Conservation (phyloP, 2,329 filamentous ascomycete genomes). For the Colletotrichum simmondsii region DNA sequence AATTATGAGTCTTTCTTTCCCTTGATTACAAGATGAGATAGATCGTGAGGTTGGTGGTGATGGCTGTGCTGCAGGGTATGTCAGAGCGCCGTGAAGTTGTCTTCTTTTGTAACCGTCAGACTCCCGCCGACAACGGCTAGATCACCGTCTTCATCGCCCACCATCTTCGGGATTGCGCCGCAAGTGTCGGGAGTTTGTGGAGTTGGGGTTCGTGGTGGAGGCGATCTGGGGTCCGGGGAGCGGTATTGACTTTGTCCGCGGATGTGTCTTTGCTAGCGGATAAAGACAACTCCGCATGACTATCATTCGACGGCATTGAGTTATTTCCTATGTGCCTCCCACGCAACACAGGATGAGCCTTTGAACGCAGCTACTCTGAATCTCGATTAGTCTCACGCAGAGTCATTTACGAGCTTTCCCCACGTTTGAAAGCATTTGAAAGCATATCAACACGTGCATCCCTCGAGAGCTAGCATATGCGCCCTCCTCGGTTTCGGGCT, state of each 20-base stretch:
- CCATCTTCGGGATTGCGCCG: slow-evolving; percentile 14
- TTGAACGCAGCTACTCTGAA: neutral
- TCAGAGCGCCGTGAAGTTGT: slow-evolving; percentile 2
- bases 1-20: neutral
- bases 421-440: slow-evolving; percentile 1
- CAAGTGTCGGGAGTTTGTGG: slow-evolving; percentile 8
- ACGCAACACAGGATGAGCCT: neutral
- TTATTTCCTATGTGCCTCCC: neutral
- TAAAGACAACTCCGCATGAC: slow-evolving; percentile 1
- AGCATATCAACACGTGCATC: slow-evolving; percentile 4
- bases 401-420: neutral
- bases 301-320: neutral
- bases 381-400: neutral
- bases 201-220: slow-evolving; percentile 14
- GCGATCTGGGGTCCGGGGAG: slow-evolving; percentile 27
- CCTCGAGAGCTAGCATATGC: neutral
- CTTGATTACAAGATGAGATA: neutral
- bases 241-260: slow-evolving; percentile 11
- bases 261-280: neutral
- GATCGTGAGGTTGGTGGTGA: neutral
- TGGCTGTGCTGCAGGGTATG: neutral
- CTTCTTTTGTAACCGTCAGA: slow-evolving; percentile 24
- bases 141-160: slow-evolving; percentile 6
- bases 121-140: slow-evolving; percentile 20
- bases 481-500: neutral